Evolutionary conservation across 352 stramenopile genomes (phyloP).

Genomic region (Phytophthora agathidicida): DNA sequence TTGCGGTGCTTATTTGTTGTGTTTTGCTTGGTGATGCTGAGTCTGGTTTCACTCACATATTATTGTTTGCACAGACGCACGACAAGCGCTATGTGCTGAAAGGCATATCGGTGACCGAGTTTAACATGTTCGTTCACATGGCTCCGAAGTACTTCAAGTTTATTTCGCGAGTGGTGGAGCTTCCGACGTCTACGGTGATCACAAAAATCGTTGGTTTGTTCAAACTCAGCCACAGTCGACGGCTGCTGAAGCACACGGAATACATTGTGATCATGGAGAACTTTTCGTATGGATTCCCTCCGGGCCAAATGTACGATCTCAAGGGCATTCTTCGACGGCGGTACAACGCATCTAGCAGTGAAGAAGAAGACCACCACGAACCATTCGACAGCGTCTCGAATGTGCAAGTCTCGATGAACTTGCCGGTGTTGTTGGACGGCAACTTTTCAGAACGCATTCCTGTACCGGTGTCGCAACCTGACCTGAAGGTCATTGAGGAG

Average conservation of each 20-base stretch:
- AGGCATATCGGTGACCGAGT: slow-evolving; percentile 85
- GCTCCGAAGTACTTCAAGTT: slow-evolving; percentile 89
- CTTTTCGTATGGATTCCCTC: slow-evolving; percentile 78
- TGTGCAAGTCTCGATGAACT: slow-evolving; percentile 54
- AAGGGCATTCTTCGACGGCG: slow-evolving; percentile 84
- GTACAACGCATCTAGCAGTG: slow-evolving; percentile 53
- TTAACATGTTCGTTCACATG: slow-evolving; percentile 93
- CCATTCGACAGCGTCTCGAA: slow-evolving; percentile 48
- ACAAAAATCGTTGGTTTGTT: slow-evolving; percentile 87
- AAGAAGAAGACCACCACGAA: slow-evolving; percentile 44
- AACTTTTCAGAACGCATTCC: slow-evolving; percentile 84
- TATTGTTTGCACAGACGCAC: slow-evolving; percentile 53
- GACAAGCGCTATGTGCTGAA: slow-evolving; percentile 89
- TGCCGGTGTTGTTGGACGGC: slow-evolving; percentile 80
- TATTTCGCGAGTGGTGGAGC: slow-evolving; percentile 69
- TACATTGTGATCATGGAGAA: slow-evolving; percentile 91
- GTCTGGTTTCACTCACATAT: slow-evolving; percentile 8
- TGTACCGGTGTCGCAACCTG: slow-evolving; percentile 69
- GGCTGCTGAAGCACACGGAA: slow-evolving; percentile 76
- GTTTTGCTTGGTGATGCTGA: not conserved
- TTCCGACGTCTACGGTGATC: slow-evolving; percentile 67
- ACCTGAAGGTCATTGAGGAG: slow-evolving; percentile 63
- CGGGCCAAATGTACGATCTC: slow-evolving; percentile 87
- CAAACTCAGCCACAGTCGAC: slow-evolving; percentile 70
- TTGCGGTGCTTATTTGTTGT: not conserved